These are phyloP conservation scores for Ceratocystis lukuohia DNA, from an alignment of 2,329 filamentous ascomycete genomes.

Conservation along the genomic window DNA sequence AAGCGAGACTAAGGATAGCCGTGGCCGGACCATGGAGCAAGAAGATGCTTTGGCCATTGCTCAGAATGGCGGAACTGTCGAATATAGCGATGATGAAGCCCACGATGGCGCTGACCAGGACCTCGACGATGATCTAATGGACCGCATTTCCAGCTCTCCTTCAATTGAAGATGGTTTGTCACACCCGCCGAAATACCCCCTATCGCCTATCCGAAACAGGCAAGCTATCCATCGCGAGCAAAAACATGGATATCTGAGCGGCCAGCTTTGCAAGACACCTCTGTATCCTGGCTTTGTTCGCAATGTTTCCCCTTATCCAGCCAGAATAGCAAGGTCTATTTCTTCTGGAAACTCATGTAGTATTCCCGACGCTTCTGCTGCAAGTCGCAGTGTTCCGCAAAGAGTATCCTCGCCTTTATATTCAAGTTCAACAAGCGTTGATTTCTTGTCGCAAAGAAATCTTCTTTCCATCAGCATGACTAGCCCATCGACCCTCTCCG, in stretches of 20 bases:
- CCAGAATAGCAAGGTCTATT: not conserved
- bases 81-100: conserved; percentile 31
- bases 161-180: conserved; percentile 98
- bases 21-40: conserved; percentile 30
- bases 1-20: conserved; percentile 27
- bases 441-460: conserved; percentile 9
- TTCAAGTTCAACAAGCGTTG: conserved; percentile 15
- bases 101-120: conserved; percentile 62
- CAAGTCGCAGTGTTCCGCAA: conserved; percentile 13
- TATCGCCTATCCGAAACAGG: not conserved
- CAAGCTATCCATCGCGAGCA: not conserved
- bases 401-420: not conserved
- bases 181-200: conserved; percentile 25
- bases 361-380: conserved; percentile 9
- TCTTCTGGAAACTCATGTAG: not conserved
- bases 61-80: conserved; percentile 38
- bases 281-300: not conserved
- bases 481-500: not conserved
- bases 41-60: conserved; percentile 47
- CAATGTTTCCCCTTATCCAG: not conserved
- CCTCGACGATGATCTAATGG: conserved; percentile 86
- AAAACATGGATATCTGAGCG: not conserved
- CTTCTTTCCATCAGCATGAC: not conserved
- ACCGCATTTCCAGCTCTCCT: conserved; percentile 96
- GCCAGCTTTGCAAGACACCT: not conserved